Evolutionary conservation across 1,139 yeast species (phyloP).

Genomic region (Sporopachydermia cereana): DNA sequence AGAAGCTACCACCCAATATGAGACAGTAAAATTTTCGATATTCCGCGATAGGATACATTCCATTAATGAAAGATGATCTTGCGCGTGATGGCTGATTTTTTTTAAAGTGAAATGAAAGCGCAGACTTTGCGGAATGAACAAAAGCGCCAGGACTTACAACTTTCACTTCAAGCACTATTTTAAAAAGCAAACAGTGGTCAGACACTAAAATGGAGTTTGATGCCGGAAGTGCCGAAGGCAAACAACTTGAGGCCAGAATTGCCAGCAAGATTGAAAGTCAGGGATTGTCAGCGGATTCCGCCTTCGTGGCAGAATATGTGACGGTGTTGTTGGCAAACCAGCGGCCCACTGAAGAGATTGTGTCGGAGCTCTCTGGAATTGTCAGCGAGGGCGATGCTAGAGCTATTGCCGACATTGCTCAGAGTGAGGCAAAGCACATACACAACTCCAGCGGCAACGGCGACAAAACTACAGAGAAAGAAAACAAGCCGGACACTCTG

Average conservation of each 20-base stretch:
- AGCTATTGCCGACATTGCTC: slow-evolving; percentile 37
- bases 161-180: too few relatives aligned
- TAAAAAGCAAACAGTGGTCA: too few relatives aligned
- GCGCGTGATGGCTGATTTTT: too few relatives aligned
- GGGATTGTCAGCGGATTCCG: slow-evolving; percentile 44
- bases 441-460: slow-evolving; percentile 15
- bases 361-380: slow-evolving; percentile 50
- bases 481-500: slow-evolving; percentile 9
- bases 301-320: slow-evolving; percentile 72
- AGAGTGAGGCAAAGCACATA: slow-evolving; percentile 40
- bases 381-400: slow-evolving; percentile 54
- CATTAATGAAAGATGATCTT: too few relatives aligned
- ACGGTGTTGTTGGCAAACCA: slow-evolving; percentile 62
- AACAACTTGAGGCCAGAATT: slow-evolving; percentile 12
- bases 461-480: slow-evolving; percentile 10
- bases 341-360: slow-evolving; percentile 52
- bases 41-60: too few relatives aligned
- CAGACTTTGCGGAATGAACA: too few relatives aligned
- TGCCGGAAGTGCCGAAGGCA: slow-evolving; percentile 17
- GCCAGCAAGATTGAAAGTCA: slow-evolving; percentile 9
- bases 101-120: too few relatives aligned
- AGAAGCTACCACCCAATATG: too few relatives aligned
- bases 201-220: slow-evolving; percentile 5
- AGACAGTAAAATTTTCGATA: too few relatives aligned
- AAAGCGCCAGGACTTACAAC: too few relatives aligned